Percentiles rank a stretch among this genome's conserved stretches.
Evolutionary conservation across 208 protist species (phyloP).

Genomic region (Trypanosoma vivax): DNA sequence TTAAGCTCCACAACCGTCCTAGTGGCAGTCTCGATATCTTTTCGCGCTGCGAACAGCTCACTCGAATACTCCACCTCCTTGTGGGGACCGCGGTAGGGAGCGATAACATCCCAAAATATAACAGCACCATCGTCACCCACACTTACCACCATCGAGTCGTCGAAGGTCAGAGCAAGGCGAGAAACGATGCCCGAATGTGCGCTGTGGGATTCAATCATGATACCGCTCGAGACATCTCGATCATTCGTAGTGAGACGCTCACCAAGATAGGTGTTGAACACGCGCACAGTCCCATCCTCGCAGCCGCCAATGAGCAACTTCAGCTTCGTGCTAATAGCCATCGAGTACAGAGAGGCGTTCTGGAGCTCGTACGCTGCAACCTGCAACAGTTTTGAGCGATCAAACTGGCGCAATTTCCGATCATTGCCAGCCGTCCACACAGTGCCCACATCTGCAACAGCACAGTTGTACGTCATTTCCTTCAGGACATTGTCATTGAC

Average conservation of each 20-base stretch:
- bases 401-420: slow-evolving; percentile 87
- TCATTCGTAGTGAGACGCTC: slow-evolving; percentile 52
- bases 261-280: slow-evolving; percentile 87
- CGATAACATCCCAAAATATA: slow-evolving; percentile 87
- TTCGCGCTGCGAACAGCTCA: slow-evolving; percentile 92
- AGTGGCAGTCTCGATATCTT: slow-evolving; percentile 88
- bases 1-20: slow-evolving; percentile 47
- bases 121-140: slow-evolving; percentile 91
- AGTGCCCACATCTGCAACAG: slow-evolving; percentile 67
- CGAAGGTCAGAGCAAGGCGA: slow-evolving; percentile 80
- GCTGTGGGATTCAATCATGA: slow-evolving; percentile 81
- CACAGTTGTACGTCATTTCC: slow-evolving; percentile 88
- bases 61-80: slow-evolving; percentile 86
- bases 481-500: slow-evolving; percentile 90
- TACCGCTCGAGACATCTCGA: slow-evolving; percentile 29
- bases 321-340: slow-evolving; percentile 80
- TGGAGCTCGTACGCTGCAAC: slow-evolving; percentile 66
- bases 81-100: slow-evolving; percentile 73
- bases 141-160: slow-evolving; percentile 92
- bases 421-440: slow-evolving; percentile 94
- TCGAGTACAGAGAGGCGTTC: slow-evolving; percentile 69
- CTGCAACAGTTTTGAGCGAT: slow-evolving; percentile 48
- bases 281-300: slow-evolving; percentile 89
- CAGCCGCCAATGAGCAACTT: slow-evolving; percentile 93
- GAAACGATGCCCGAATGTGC: slow-evolving; percentile 83